Evolutionary conservation across 805 yeast species (phyloP).

Genomic region (Lachancea thermotolerans): DNA sequence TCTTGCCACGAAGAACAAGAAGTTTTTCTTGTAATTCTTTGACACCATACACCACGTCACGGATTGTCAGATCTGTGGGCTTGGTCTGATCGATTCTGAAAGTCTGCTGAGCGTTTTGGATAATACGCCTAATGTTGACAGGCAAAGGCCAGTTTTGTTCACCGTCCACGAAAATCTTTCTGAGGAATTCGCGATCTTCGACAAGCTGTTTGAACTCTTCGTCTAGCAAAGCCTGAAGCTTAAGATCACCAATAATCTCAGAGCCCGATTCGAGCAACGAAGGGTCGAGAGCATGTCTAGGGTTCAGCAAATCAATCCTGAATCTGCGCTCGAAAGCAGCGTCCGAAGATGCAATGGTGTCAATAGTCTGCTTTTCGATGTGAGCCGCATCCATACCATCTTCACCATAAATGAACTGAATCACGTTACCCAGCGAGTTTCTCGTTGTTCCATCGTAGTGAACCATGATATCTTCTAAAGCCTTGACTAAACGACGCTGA

Average conservation of each 20-base stretch:
- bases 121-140: conserved; percentile 90
- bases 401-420: conserved; percentile 96
- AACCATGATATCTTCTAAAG: conserved; percentile 94
- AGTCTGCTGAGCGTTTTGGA: conserved; percentile 95
- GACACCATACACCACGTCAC: conserved; percentile 72
- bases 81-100: conserved; percentile 87
- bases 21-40: conserved; percentile 59
- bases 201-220: conserved; percentile 74
- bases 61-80: conserved; percentile 83
- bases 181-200: conserved; percentile 70
- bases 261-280: conserved; percentile 80
- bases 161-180: conserved; percentile 86
- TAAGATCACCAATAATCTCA: conserved; percentile 84
- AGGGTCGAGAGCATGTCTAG: conserved; percentile 56
- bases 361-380: conserved; percentile 93
- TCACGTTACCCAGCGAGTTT: conserved; percentile 92
- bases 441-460: conserved; percentile 98
- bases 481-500: conserved; percentile 96
- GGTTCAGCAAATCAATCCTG: conserved; percentile 77
- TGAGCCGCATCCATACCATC: conserved; percentile 98
- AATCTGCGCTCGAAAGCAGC: conserved; percentile 75
- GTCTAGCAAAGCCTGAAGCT: conserved; percentile 73
- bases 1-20: conserved; percentile 75
- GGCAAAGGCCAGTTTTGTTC: conserved; percentile 97
- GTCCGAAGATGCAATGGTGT: conserved; percentile 91